phyloP scores from a whole-genome alignment of 2,329 filamentous ascomycete genomes.

The Ustulina deusta region DNA sequence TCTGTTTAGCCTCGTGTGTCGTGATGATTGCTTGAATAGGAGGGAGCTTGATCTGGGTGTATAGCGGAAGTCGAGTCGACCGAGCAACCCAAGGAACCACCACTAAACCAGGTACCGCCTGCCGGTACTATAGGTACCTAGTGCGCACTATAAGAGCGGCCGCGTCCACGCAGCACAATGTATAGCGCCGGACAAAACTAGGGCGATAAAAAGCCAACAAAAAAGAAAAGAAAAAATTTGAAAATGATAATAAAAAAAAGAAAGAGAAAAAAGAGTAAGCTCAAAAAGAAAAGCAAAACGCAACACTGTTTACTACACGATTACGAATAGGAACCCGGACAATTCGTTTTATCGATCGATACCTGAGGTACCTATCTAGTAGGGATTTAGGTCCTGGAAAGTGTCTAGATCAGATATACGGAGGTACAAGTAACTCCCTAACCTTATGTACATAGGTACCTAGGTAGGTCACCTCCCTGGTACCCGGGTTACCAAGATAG shows the following conservation, averaged over 20 bases:
- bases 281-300: background rate
- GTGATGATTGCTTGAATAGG: background rate
- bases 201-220: background rate
- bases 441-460: no score
- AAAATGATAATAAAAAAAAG: no score
- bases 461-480: no score
- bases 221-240: no score
- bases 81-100: conserved; percentile 27
- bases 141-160: background rate
- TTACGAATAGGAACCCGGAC: no score
- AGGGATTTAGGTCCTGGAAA: no score
- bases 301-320: background rate
- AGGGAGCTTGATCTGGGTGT: background rate
- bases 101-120: background rate
- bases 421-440: no score
- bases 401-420: no score
- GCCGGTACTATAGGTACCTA: background rate
- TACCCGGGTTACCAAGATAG: conserved; percentile 3
- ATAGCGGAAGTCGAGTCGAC: conserved; percentile 25
- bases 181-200: background rate
- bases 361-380: no score
- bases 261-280: background rate
- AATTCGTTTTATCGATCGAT: no score
- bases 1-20: background rate
- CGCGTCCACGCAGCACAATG: no score